Conservation (phyloP, 768 basidiomycete genomes). For the Xanthoconium stramineum region DNA sequence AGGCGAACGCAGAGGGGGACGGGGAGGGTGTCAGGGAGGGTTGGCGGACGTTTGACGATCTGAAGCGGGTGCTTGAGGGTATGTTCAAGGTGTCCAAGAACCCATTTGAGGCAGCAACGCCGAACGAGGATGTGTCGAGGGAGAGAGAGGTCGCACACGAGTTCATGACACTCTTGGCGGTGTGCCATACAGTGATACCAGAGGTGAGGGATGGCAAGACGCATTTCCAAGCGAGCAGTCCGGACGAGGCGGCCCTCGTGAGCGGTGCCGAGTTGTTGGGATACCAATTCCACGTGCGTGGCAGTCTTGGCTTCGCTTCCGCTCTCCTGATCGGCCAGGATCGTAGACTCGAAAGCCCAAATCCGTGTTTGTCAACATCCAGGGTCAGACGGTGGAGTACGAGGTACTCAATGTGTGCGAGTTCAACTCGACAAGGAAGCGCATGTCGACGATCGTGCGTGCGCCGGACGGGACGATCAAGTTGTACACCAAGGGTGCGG, state of each 20-base stretch:
- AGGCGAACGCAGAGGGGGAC: conserved; percentile 49
- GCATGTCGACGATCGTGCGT: conserved; percentile 95
- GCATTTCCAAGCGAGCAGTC: conserved; percentile 93
- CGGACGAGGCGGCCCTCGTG: conserved; percentile 95
- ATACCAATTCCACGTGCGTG: conserved; percentile 88
- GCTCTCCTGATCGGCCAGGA: not conserved
- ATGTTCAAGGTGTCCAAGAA: conserved; percentile 33
- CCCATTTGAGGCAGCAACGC: conserved; percentile 48
- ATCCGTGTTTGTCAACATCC: conserved; percentile 85
- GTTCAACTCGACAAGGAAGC: conserved; percentile 96
- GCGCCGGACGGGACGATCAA: conserved; percentile 89
- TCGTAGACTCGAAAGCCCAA: conserved; percentile 91
- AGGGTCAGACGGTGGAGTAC: conserved; percentile 72
- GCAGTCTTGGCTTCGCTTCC: no score
- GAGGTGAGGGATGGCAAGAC: conserved; percentile 88
- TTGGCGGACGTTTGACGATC: conserved; percentile 79
- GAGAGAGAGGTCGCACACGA: conserved; percentile 60
- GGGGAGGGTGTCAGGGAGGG: conserved; percentile 43
- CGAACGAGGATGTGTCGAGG: conserved; percentile 1
- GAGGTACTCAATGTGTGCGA: conserved; percentile 96
- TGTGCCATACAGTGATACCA: conserved; percentile 98
- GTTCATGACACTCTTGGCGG: conserved; percentile 81
- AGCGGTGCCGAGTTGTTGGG: conserved; percentile 90
- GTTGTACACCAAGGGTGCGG: conserved; percentile 94
- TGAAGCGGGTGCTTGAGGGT: conserved; percentile 54